Conservation (phyloP, 2,329 filamentous ascomycete genomes). For the Elsinoe perseae region DNA sequence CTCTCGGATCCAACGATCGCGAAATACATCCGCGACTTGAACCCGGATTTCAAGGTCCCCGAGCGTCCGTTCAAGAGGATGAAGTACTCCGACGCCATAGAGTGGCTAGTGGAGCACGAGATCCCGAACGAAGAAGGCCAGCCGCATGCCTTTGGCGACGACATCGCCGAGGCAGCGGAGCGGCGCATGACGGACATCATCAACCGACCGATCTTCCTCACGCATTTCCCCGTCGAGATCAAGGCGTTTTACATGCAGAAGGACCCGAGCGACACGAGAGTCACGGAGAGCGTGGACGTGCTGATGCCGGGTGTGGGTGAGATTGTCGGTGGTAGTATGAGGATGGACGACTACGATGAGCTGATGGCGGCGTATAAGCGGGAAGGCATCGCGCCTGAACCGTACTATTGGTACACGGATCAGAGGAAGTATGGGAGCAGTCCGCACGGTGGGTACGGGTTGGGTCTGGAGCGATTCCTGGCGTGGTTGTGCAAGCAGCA, state of each 20-base stretch:
- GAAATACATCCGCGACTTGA: slow-evolving; percentile 71
- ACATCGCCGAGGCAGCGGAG: slow-evolving; percentile 96
- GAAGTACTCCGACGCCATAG: slow-evolving; percentile 88
- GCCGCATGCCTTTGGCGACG: slow-evolving; percentile 86
- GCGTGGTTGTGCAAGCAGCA: slow-evolving; percentile 61
- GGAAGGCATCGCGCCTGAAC: slow-evolving; percentile 73
- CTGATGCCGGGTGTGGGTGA: slow-evolving; percentile 92
- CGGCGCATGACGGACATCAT: slow-evolving; percentile 95
- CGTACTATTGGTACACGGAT: slow-evolving; percentile 98
- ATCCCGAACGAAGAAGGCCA: slow-evolving; percentile 91
- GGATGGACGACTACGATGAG: slow-evolving; percentile 86
- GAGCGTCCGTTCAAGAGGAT: slow-evolving; percentile 86
- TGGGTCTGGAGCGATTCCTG: slow-evolving; percentile 78
- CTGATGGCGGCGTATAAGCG: slow-evolving; percentile 80
- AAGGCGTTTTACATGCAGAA: slow-evolving; percentile 99
- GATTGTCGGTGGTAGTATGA: slow-evolving; percentile 95
- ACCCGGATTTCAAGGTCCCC: slow-evolving; percentile 81
- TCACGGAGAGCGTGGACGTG: slow-evolving; percentile 87
- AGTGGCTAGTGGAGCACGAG: slow-evolving; percentile 84
- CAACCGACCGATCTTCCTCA: slow-evolving; percentile 90
- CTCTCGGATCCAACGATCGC: slow-evolving; percentile 66
- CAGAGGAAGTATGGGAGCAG: slow-evolving; percentile 91
- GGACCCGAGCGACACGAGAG: slow-evolving; percentile 66
- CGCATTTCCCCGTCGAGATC: slow-evolving; percentile 94
- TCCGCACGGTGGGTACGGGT: slow-evolving; percentile 85